Evolutionary conservation across 306 rosid genomes (phyloP).

Genomic region (Dryas alaskensis): DNA sequence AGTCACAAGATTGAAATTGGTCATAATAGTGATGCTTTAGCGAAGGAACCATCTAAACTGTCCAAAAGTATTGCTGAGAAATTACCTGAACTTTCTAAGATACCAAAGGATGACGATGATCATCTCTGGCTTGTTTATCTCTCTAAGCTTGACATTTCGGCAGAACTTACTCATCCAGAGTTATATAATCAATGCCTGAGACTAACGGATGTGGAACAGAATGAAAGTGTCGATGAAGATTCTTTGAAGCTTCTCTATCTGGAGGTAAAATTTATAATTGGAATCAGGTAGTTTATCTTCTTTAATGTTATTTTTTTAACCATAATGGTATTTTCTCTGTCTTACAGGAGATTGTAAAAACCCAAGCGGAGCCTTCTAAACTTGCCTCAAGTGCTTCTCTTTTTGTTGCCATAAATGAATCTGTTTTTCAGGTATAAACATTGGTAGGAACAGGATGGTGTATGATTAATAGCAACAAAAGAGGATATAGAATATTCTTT

Average conservation of each 20-base stretch:
- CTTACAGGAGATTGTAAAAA: not conserved
- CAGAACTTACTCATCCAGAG: conserved; percentile 5
- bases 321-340: not conserved
- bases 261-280: not conserved
- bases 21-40: not conserved
- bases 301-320: not conserved
- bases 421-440: conserved; percentile 5
- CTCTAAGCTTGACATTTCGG: not conserved
- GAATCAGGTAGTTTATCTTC: not conserved
- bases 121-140: not conserved
- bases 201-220: not conserved
- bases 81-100: conserved; percentile 1
- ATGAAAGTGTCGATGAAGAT: not conserved
- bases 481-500: not conserved
- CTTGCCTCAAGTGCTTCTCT: conserved; percentile 1
- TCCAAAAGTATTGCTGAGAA: not conserved
- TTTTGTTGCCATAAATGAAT: not conserved
- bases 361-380: not conserved
- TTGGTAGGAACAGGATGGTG: not conserved
- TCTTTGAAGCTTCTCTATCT: conserved; percentile 2
- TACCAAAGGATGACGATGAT: not conserved
- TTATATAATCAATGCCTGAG: not conserved
- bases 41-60: not conserved
- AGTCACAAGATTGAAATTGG: not conserved
- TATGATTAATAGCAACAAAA: not conserved